phyloP scores from a whole-genome alignment of 2,329 filamentous ascomycete genomes.

The Ploettnerulaceae sp. region DNA sequence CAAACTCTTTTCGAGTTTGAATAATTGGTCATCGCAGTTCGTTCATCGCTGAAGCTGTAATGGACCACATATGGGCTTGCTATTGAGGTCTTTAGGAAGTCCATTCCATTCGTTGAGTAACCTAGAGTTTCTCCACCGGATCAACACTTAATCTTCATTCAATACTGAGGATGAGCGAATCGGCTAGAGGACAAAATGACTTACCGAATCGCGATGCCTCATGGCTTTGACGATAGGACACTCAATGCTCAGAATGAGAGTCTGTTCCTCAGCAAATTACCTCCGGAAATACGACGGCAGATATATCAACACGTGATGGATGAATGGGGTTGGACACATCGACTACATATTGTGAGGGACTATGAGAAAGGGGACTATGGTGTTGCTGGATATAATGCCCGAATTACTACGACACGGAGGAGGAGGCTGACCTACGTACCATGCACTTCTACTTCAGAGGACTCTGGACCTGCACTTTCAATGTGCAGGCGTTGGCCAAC shows the following conservation, averaged over 20 bases:
- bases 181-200: neutral
- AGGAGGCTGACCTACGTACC: conserved; percentile 3
- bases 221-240: neutral
- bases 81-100: neutral
- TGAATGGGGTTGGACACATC: conserved; percentile 1
- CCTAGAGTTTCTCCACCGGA: neutral
- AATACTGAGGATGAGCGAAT: neutral
- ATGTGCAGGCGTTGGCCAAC: conserved; percentile 1
- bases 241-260: neutral
- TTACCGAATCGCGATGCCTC: neutral
- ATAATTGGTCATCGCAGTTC: neutral
- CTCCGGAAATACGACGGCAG: neutral
- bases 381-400: neutral
- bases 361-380: neutral
- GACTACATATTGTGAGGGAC: conserved; percentile 5
- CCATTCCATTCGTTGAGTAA: no score
- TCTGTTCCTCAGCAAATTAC: neutral
- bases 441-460: neutral
- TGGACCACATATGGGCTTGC: conserved; percentile 4
- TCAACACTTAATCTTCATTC: neutral
- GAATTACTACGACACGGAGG: neutral
- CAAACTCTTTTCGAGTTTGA: neutral
- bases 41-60: neutral
- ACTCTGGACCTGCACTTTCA: neutral
- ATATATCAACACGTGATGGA: neutral